A percentile compares a stretch with the other conserved stretches of the same genome.
Evolutionary conservation across 2,329 filamentous ascomycete genomes (phyloP).

Genomic region (Colletotrichum sp.): DNA sequence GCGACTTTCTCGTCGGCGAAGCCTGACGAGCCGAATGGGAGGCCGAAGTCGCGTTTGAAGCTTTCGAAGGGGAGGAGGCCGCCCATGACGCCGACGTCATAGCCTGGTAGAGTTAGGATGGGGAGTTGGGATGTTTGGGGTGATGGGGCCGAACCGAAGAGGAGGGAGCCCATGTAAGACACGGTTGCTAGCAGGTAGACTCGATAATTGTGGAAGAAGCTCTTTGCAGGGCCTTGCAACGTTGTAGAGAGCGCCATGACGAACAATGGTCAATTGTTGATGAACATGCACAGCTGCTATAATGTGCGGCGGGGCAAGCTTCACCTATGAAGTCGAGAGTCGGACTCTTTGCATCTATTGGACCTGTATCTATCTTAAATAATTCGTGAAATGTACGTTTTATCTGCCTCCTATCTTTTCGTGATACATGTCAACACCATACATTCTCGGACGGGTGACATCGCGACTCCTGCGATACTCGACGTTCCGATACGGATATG

Average conservation of each 20-base stretch:
- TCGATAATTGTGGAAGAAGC: neutral
- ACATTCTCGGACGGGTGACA: rapidly evolving
- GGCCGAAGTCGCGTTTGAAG: conserved; percentile 40
- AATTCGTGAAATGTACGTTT: no score
- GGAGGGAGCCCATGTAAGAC: neutral
- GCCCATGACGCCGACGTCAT: conserved; percentile 38
- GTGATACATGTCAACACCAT: neutral
- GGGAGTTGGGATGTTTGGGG: neutral
- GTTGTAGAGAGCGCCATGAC: neutral
- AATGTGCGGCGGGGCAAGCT: no score
- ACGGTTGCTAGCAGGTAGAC: neutral
- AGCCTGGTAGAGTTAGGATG: neutral
- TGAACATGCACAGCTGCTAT: neutral
- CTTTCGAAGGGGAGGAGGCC: conserved; percentile 40
- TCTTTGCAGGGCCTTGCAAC: neutral
- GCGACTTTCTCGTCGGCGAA: neutral
- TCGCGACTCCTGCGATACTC: neutral
- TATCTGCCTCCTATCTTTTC: no score
- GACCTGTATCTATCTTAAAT: neutral
- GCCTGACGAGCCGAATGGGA: neutral
- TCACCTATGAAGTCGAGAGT: no score
- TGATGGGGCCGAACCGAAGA: neutral
- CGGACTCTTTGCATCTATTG: neutral
- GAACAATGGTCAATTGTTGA: neutral
- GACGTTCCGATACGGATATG: neutral